Evolutionary conservation across 257 asterid species (phyloP).

Genomic region (Thymus quinquecostatus): DNA sequence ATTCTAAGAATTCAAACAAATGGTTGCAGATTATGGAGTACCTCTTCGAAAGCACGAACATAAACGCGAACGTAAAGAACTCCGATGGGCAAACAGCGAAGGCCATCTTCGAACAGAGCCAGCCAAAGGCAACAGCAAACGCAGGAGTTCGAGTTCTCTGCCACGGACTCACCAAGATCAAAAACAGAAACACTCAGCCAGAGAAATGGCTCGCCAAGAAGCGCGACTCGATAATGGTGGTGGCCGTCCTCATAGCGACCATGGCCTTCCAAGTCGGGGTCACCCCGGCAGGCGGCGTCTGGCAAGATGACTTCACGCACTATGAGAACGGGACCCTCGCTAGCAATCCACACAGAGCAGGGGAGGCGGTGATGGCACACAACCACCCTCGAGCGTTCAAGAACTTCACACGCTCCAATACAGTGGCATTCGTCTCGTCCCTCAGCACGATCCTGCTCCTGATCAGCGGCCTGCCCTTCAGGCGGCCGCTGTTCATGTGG

Average conservation of each 20-base stretch:
- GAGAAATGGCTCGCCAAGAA: constrained; percentile 42
- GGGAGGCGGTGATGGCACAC: constrained; percentile 54
- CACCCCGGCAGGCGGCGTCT: constrained; percentile 49
- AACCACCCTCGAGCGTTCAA: constrained; percentile 29
- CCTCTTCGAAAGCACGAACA: constrained; percentile 28
- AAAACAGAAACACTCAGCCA: constrained; percentile 4
- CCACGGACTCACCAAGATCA: neutral
- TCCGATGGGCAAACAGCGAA: constrained; percentile 37
- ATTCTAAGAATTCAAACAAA: neutral
- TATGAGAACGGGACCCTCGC: neutral
- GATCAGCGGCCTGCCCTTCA: constrained; percentile 60
- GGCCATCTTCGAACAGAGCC: constrained; percentile 25
- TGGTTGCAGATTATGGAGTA: constrained; percentile 43
- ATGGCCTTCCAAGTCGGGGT: constrained; percentile 49
- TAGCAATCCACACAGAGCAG: constrained; percentile 37
- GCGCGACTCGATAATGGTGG: constrained; percentile 49
- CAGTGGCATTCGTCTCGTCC: constrained; percentile 54
- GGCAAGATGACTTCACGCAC: constrained; percentile 30
- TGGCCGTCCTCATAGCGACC: constrained; percentile 47
- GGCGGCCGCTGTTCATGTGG: constrained; percentile 44
- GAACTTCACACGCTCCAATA: constrained; percentile 43
- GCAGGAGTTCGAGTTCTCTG: neutral
- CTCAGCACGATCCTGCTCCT: constrained; percentile 58
- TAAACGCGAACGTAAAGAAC: constrained; percentile 37
- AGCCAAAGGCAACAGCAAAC: constrained; percentile 1